These are phyloP conservation scores for Psilocybe cubensis DNA, from an alignment of 768 basidiomycete genomes.

Conservation along the genomic window DNA sequence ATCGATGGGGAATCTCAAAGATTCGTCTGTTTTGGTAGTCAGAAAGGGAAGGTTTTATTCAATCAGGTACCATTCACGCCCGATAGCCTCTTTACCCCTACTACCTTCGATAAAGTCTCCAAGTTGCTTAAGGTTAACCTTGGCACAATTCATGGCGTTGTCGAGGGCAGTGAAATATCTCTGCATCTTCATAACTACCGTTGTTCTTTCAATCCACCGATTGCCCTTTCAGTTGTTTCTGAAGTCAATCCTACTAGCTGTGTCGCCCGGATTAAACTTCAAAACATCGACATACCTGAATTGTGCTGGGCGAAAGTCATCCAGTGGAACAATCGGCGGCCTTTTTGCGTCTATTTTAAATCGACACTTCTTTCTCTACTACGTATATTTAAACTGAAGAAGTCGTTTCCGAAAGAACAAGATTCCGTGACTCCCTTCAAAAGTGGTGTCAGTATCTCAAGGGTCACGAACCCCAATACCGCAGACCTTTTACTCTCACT, in stretches of 20 bases:
- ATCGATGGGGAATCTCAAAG: conserved; percentile 46
- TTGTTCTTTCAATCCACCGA: conserved; percentile 58
- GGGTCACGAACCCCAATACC: conserved; percentile 43
- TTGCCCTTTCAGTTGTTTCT: conserved; percentile 53
- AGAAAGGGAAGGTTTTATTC: conserved; percentile 56
- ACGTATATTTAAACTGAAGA: conserved; percentile 46
- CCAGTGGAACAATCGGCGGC: conserved; percentile 56
- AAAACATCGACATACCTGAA: conserved; percentile 30
- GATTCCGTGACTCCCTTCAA: conserved; percentile 27
- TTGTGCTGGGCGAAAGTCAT: conserved; percentile 56
- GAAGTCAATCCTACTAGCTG: conserved; percentile 65
- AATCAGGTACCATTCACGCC: conserved; percentile 56
- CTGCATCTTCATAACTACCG: conserved; percentile 64
- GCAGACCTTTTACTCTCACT: conserved; percentile 58
- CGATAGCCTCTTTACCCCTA: conserved; percentile 51
- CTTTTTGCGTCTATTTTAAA: conserved; percentile 58
- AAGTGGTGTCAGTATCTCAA: conserved; percentile 47
- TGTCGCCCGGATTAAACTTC: conserved; percentile 46
- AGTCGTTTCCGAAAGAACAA: conserved; percentile 35
- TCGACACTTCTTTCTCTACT: conserved; percentile 49
- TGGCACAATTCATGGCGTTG: conserved; percentile 65
- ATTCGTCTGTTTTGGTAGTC: conserved; percentile 52
- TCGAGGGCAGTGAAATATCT: conserved; percentile 64
- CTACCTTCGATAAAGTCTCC: conserved; percentile 39
- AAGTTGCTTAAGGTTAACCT: conserved; percentile 51